Percentiles rank a stretch among this genome's conserved stretches.
Conservation (phyloP, 78 protist genomes). For the Dictyostelium discoideum region DNA sequence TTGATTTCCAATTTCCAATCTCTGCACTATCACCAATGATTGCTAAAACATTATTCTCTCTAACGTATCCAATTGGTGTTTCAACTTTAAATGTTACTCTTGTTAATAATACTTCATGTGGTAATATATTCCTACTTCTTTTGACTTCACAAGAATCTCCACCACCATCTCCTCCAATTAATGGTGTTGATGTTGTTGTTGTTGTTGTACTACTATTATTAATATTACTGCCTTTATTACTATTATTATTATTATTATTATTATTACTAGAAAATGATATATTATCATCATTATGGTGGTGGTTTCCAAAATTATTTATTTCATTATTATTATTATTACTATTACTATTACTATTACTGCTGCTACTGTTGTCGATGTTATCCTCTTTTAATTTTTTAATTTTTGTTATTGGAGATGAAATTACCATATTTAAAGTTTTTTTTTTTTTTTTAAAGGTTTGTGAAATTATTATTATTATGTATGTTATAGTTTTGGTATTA, state of each 20-base stretch:
- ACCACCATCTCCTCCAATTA: not conserved
- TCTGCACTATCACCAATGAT: conserved; percentile 49
- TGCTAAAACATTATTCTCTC: conserved; percentile 12
- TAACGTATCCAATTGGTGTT: conserved; percentile 15
- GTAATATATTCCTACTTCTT: not conserved
- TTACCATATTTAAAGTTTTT: not conserved
- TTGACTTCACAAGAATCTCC: not conserved
- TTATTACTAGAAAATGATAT: not conserved
- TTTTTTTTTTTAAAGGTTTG: not conserved
- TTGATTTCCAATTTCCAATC: conserved; percentile 46
- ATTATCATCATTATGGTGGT: not conserved
- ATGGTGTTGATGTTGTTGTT: not conserved
- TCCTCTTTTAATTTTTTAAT: not conserved
- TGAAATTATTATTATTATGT: no score
- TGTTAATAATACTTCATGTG: conserved; percentile 37
- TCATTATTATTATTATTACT: not conserved
- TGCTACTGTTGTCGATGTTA: not conserved
- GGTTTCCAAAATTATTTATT: not conserved
- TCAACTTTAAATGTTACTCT: conserved; percentile 68
- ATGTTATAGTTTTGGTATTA: not conserved
- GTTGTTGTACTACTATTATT: not conserved
- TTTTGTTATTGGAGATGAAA: not conserved
- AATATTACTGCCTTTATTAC: not conserved
- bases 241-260: no score
- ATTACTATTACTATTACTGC: not conserved